Evolutionary conservation across 2,329 filamentous ascomycete species (phyloP).

Genomic region (Fusarium anthophilum): DNA sequence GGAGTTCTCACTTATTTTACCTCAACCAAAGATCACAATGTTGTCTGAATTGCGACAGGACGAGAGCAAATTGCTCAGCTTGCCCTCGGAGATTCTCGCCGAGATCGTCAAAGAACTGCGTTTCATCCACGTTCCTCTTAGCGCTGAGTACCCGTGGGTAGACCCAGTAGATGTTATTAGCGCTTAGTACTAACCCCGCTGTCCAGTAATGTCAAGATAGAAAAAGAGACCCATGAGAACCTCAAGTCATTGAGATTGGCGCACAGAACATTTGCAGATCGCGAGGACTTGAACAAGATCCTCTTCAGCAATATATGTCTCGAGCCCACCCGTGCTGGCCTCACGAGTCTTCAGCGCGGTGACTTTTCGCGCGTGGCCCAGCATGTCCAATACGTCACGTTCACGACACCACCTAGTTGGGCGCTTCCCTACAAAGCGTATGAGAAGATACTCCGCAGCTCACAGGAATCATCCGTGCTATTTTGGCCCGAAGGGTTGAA

Average conservation of each 20-base stretch:
- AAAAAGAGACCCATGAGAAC: not conserved
- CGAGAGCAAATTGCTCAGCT: not conserved
- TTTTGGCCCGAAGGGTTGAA: not conserved
- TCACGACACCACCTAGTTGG: not conserved
- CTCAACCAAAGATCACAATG: not conserved
- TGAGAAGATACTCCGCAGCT: not conserved
- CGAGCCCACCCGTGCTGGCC: not conserved
- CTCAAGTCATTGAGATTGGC: not conserved
- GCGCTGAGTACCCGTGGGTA: not conserved
- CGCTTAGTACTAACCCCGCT: not conserved
- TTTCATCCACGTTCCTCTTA: no score
- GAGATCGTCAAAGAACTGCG: not conserved
- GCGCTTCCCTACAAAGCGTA: not conserved
- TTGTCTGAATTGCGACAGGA: not conserved
- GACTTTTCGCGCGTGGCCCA: not conserved
- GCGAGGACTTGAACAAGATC: not conserved
- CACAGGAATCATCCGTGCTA: no score
- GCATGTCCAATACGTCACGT: not conserved
- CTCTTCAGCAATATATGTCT: not conserved
- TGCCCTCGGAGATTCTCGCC: not conserved
- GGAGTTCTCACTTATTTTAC: no score
- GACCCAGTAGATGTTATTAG: fast-evolving
- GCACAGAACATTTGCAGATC: not conserved
- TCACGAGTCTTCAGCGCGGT: not conserved
- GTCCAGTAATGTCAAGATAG: not conserved